These are phyloP conservation scores for Fusarium vanettenii DNA, from an alignment of 2,329 filamentous ascomycete species.

Conservation along the genomic window DNA sequence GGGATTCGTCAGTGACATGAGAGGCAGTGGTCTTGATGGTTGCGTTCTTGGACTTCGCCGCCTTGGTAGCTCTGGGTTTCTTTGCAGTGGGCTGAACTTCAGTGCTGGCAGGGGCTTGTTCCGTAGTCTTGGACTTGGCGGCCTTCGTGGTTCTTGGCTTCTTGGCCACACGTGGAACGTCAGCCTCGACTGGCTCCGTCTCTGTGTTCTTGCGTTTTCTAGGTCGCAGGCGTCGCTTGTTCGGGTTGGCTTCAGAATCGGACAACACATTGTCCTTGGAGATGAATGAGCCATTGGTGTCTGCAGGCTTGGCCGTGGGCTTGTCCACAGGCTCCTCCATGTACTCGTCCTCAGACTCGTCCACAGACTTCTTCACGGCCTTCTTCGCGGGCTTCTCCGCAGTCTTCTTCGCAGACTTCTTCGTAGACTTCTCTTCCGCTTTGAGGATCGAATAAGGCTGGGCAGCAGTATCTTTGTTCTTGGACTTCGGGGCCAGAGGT, in stretches of 20 bases:
- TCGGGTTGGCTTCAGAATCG: conserved; percentile 19
- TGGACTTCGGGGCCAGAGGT: conserved; percentile 22
- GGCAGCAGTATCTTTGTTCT: neutral
- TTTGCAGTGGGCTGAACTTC: conserved; percentile 11
- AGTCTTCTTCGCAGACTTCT: neutral
- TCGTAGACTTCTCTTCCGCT: neutral
- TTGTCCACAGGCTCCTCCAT: neutral
- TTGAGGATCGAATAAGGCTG: neutral
- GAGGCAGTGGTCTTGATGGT: neutral
- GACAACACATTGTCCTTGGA: neutral
- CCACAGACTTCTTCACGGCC: neutral
- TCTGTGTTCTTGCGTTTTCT: conserved; percentile 30
- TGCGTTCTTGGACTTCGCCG: conserved; percentile 3
- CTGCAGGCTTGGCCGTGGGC: neutral
- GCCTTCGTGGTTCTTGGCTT: conserved; percentile 9
- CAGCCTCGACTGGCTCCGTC: conserved; percentile 9
- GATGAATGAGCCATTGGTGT: conserved; percentile 1
- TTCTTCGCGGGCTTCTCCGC: neutral
- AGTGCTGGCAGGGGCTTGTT: conserved; percentile 6
- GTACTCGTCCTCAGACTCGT: neutral
- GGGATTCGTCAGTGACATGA: neutral
- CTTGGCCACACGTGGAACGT: conserved; percentile 22
- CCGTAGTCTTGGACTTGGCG: conserved; percentile 12
- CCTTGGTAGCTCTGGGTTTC: conserved; percentile 10
- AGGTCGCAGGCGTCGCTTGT: conserved; percentile 37